Evolutionary conservation across 441 rosid species (phyloP).

Genomic region (Adansonia madagascariensis): DNA sequence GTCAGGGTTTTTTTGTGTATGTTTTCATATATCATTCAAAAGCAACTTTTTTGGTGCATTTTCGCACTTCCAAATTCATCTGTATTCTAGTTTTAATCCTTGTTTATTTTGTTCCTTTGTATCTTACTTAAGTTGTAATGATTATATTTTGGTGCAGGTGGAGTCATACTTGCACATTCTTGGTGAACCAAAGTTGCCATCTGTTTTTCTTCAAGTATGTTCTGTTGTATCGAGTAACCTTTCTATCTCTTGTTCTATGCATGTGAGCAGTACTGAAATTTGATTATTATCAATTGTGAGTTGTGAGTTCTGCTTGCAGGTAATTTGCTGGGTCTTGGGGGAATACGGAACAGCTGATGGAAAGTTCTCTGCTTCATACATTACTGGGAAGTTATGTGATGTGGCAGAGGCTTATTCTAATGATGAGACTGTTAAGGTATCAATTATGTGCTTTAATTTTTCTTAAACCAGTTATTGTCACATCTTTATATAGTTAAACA

Average conservation of each 20-base stretch:
- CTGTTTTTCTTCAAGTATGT: slow-evolving; percentile 85
- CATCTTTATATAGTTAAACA: slow-evolving; percentile 5
- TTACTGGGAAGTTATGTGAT: slow-evolving; percentile 89
- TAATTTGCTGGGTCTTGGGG: slow-evolving; percentile 95
- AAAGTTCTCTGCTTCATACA: slow-evolving; percentile 76
- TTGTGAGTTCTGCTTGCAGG: slow-evolving; percentile 51
- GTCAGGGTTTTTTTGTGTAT: neutral
- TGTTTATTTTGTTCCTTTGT: neutral
- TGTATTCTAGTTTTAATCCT: neutral
- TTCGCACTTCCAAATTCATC: neutral
- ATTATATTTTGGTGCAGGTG: slow-evolving; percentile 53
- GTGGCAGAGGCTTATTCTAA: slow-evolving; percentile 92
- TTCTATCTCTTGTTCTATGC: slow-evolving; percentile 14
- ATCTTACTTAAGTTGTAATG: slow-evolving; percentile 14
- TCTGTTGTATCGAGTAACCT: slow-evolving; percentile 25
- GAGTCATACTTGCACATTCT: slow-evolving; percentile 88
- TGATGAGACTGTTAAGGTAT: slow-evolving; percentile 93
- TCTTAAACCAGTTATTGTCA: neutral
- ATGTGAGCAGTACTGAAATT: neutral
- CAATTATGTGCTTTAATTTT: slow-evolving; percentile 5
- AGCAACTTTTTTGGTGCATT: neutral
- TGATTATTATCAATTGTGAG: slow-evolving; percentile 23
- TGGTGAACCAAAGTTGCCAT: slow-evolving; percentile 96
- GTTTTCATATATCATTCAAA: neutral
- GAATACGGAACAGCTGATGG: slow-evolving; percentile 94